phyloP scores from a whole-genome alignment of 306 rosid genomes.

The Fragaria ananassa region DNA sequence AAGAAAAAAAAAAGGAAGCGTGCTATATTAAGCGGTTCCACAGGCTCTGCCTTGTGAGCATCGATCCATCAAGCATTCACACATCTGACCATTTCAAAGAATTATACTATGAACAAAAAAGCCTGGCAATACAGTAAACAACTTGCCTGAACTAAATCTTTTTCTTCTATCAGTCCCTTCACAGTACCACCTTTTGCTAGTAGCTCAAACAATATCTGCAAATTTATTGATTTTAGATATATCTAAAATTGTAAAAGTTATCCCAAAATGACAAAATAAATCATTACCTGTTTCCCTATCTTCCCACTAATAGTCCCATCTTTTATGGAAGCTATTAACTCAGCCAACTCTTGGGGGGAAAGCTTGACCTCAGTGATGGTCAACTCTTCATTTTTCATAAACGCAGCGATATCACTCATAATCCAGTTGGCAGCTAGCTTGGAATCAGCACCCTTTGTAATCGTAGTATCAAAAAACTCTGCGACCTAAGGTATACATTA shows the following conservation, averaged over 20 bases:
- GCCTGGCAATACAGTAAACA: conserved; percentile 2
- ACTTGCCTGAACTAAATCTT: conserved; percentile 89
- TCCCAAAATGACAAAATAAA: not conserved
- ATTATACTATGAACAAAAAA: not conserved
- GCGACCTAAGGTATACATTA: conserved; percentile 58
- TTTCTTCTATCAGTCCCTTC: conserved; percentile 70
- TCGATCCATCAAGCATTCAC: not conserved
- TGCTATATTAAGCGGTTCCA: not conserved
- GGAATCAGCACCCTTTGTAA: conserved; percentile 74
- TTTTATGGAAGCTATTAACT: conserved; percentile 82
- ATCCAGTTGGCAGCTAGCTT: conserved; percentile 94
- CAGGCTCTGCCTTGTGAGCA: not conserved
- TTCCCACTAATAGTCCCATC: conserved; percentile 80
- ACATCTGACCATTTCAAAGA: not conserved
- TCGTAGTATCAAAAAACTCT: conserved; percentile 73
- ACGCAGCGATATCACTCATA: conserved; percentile 90
- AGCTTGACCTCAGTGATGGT: conserved; percentile 71
- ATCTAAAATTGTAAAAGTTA: conserved; percentile 8
- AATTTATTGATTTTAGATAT: conserved; percentile 19
- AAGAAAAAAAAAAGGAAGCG: not conserved
- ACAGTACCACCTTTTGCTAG: conserved; percentile 91
- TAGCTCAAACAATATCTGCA: conserved; percentile 80
- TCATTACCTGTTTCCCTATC: conserved; percentile 85
- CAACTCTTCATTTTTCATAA: conserved; percentile 85
- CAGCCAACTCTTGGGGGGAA: conserved; percentile 69